Base-by-base conservation (phyloP, 2,329 filamentous ascomycete species). In the Neodidymelliopsis sp. region DNA sequence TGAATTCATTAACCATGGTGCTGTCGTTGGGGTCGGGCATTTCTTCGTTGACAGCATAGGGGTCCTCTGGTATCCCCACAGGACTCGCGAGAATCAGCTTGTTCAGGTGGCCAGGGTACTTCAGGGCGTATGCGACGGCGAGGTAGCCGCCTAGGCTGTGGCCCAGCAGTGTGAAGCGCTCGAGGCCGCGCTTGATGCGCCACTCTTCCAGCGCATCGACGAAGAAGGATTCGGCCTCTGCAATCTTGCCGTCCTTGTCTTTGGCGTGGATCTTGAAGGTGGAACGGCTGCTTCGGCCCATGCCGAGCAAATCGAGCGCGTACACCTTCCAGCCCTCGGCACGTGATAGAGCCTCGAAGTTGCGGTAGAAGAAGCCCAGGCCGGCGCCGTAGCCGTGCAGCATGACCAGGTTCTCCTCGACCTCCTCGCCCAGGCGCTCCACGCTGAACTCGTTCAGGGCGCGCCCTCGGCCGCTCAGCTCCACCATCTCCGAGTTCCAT, bases 321-420 rank as follows among this genome's bases (percentile, higher is more conserved):
- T 94, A 97, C 13, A 99, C 76, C 65, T 90, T 92, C 86, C 94
- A 95, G 20, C 92, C 91, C 20, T 82, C 79, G 1, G 85, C 77
- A 13, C 92, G 85, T 34, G 88, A 92, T 24, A 99, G 76, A 5
- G 87, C 85, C 73, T 99, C 94, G 53, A 96, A 96, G 71, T 99
- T 99, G 76, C 94, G 93, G 80, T 97, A 99, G 80, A 96, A 99
- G 75, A 99, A 97, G 16, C 93, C 94, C 0, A 99, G 81, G 0
- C 94, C 94, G 2, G 94, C 94, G 35, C 94, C 94, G 72, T 99
- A 99, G 53, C 94, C 94, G 70, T 99, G 94, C 4, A 99, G 78
- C 84, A 99, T 96, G 33, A 99, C 93, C 12, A 99, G 79, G 31
- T 90, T 94, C 66, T 97, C 87, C 35, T 95, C 87, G 0, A 85